Evolutionary conservation across 164 flowering plant species (phyloP).

Genomic region (Nelumbo lutea): DNA sequence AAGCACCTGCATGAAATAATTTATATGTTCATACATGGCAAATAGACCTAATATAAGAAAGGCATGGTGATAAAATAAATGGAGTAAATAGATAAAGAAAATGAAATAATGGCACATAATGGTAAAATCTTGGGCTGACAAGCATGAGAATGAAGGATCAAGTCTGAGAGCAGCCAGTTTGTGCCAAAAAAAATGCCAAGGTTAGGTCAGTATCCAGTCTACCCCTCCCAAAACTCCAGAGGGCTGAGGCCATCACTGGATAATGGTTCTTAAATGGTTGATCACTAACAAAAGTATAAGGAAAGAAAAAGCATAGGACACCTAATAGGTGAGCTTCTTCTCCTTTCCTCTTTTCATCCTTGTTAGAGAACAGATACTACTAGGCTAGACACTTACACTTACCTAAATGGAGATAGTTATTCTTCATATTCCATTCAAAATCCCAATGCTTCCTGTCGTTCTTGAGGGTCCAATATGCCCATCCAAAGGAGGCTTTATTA

Average conservation of each 20-base stretch:
- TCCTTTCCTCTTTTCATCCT: too few species aligned
- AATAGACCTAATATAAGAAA: background rate
- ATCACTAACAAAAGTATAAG: too few species aligned
- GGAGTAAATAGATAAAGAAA: background rate
- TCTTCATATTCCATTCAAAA: slow-evolving; percentile 73
- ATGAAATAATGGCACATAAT: background rate
- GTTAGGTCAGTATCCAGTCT: too few species aligned
- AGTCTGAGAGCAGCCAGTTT: too few species aligned
- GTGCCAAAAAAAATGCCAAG: too few species aligned
- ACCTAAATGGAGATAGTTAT: slow-evolving; percentile 67
- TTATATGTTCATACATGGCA: background rate
- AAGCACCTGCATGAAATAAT: slow-evolving; percentile 34
- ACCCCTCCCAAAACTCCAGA: too few species aligned
- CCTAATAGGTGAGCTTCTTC: too few species aligned
- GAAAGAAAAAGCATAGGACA: too few species aligned
- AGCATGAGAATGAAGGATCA: too few species aligned
- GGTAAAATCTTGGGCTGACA: background rate
- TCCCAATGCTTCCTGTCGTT: slow-evolving; percentile 81
- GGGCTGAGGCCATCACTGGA: too few species aligned
- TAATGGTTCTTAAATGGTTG: too few species aligned
- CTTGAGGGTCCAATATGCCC: slow-evolving; percentile 91
- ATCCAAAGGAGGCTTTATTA: slow-evolving; percentile 76
- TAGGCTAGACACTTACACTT: background rate
- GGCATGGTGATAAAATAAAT: background rate
- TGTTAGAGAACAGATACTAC: too few species aligned